These are phyloP conservation scores for Posidonia australis DNA, from an alignment of 106 monocot genomes.

Conservation along the genomic window DNA sequence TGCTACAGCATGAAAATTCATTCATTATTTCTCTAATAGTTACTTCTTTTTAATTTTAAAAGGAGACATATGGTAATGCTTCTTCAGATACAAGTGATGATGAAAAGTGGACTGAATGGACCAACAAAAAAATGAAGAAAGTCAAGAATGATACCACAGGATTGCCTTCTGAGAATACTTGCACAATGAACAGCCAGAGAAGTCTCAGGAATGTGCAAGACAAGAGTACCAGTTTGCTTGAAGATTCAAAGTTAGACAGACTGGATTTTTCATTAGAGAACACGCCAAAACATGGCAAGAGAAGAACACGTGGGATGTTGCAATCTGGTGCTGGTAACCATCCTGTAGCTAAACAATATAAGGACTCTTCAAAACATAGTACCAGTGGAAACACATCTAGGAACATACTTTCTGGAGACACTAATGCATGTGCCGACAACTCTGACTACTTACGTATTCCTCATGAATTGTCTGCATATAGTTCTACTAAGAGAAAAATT, in stretches of 20 bases:
- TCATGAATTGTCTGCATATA: too few relatives aligned
- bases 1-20: neutral
- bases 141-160: neutral
- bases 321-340: neutral
- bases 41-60: conserved; percentile 4
- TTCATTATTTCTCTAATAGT: neutral
- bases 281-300: neutral
- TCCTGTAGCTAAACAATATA: conserved; percentile 1
- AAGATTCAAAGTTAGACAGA: neutral
- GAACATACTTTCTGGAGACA: neutral
- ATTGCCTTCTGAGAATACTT: conserved; percentile 6
- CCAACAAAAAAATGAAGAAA: conserved; percentile 23
- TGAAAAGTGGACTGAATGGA: conserved; percentile 75
- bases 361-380: neutral
- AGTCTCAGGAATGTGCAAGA: conserved; percentile 5
- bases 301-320: neutral
- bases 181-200: neutral
- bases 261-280: neutral
- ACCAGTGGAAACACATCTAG: neutral
- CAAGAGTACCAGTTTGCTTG: neutral
- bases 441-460: too few relatives aligned
- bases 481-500: too few relatives aligned
- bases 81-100: conserved; percentile 68
- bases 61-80: conserved; percentile 58
- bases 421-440: neutral